Conservation (phyloP, 2,329 filamentous ascomycete species). For the Tolypocladium guangdongense region DNA sequence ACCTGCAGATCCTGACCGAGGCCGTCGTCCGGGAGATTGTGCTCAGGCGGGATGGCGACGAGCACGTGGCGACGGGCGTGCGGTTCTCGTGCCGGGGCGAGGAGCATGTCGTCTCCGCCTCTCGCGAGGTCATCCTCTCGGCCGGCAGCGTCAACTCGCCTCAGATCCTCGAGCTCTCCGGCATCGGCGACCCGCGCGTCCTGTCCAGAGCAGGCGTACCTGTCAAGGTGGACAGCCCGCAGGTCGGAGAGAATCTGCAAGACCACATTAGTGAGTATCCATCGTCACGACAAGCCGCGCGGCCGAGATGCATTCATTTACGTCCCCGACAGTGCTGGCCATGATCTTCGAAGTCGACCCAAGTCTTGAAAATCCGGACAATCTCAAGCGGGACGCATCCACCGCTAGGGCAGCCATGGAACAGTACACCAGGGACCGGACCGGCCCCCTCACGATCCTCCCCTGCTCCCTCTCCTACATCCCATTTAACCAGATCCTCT, state of each 20-base stretch:
- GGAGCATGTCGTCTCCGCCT: conserved; percentile 24
- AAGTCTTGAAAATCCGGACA: conserved; percentile 26
- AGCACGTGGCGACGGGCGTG: conserved; percentile 18
- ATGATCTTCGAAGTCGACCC: conserved; percentile 35
- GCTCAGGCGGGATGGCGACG: conserved; percentile 11
- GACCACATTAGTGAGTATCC: conserved; percentile 27
- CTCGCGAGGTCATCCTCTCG: conserved; percentile 45
- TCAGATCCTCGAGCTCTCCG: conserved; percentile 49
- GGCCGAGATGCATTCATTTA: background rate
- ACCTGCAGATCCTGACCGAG: conserved; percentile 26
- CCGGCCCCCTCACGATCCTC: conserved; percentile 27
- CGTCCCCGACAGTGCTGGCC: conserved; percentile 22
- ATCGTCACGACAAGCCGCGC: background rate
- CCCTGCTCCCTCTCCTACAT: conserved; percentile 31
- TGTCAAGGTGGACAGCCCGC: conserved; percentile 27
- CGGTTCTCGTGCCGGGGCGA: conserved; percentile 25
- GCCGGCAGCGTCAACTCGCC: conserved; percentile 47
- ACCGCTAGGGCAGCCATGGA: conserved; percentile 20
- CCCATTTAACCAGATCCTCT: conserved; percentile 24
- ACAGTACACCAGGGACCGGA: conserved; percentile 16
- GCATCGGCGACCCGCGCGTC: conserved; percentile 37
- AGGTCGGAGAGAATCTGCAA: conserved; percentile 37
- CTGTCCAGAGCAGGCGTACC: conserved; percentile 26
- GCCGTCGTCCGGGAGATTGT: conserved; percentile 16
- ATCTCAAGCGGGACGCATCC: conserved; percentile 20